Percentiles rank a stretch among this genome's conserved stretches.
Conservation (phyloP, 345 rosid genomes). For the Heritiera fomes region DNA sequence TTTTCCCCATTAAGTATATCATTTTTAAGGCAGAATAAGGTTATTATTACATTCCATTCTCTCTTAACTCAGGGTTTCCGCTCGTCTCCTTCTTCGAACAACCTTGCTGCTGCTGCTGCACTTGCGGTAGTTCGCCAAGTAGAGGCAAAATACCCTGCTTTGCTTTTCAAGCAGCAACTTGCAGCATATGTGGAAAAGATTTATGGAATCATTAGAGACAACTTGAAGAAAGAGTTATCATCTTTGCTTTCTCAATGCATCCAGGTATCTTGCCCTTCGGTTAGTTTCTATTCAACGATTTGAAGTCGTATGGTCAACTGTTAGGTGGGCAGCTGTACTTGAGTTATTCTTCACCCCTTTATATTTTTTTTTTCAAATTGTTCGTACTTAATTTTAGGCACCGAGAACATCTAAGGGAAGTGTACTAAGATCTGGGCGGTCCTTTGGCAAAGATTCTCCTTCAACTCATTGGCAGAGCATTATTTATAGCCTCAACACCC, state of each 20-base stretch:
- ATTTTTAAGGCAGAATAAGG: constrained; percentile 5
- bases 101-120: constrained; percentile 83
- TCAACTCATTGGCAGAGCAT: constrained; percentile 94
- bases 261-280: constrained; percentile 54
- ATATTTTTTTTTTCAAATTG: constrained; percentile 6
- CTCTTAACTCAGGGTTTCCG: constrained; percentile 76
- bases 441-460: constrained; percentile 84
- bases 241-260: constrained; percentile 82
- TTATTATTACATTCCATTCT: constrained; percentile 16
- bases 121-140: constrained; percentile 79
- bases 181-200: constrained; percentile 97
- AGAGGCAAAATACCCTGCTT: constrained; percentile 98
- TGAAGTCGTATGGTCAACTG: constrained; percentile 4
- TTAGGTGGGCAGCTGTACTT: neutral
- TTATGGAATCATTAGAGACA: constrained; percentile 93
- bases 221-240: constrained; percentile 84
- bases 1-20: constrained; percentile 7
- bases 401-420: constrained; percentile 91
- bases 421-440: constrained; percentile 72
- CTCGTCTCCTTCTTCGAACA: constrained; percentile 80
- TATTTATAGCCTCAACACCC: constrained; percentile 76
- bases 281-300: constrained; percentile 20
- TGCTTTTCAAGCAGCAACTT: constrained; percentile 97
- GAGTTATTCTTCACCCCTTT: neutral
- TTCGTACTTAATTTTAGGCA: constrained; percentile 53